Evolutionary conservation across 2,329 filamentous ascomycete genomes (phyloP).

Genomic region (Fusarium domesticum): DNA sequence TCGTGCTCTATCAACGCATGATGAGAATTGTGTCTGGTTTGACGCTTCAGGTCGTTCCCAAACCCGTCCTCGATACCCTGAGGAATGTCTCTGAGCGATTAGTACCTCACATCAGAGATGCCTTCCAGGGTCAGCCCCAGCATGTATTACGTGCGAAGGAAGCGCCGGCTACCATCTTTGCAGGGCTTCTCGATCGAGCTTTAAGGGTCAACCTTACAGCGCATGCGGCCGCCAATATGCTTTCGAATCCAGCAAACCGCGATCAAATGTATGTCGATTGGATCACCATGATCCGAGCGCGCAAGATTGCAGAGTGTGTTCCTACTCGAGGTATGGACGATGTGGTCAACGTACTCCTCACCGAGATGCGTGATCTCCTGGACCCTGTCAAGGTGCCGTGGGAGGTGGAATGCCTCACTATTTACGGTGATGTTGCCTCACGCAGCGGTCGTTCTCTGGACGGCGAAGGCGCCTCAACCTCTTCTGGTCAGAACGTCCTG

Average conservation of each 20-base stretch:
- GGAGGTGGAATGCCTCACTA: constrained; percentile 60
- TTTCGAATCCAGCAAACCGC: constrained; percentile 83
- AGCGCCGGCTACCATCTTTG: constrained; percentile 84
- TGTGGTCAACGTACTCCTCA: constrained; percentile 58
- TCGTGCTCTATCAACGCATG: constrained; percentile 95
- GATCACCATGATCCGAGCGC: constrained; percentile 62
- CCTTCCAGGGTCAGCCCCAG: constrained; percentile 78
- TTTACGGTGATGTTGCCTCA: constrained; percentile 56
- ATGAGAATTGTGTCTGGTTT: constrained; percentile 87
- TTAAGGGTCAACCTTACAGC: constrained; percentile 90
- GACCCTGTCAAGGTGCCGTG: constrained; percentile 65
- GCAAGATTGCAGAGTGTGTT: constrained; percentile 62
- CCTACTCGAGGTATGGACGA: constrained; percentile 65
- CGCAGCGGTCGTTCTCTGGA: constrained; percentile 43
- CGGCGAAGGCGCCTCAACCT: constrained; percentile 22
- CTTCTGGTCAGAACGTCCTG: constrained; percentile 62
- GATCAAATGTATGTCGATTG: constrained; percentile 96
- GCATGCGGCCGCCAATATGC: constrained; percentile 88
- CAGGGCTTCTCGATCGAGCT: constrained; percentile 78
- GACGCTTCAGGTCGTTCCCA: constrained; percentile 86
- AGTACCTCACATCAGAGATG: constrained; percentile 76
- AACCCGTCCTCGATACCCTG: constrained; percentile 80
- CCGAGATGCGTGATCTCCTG: constrained; percentile 67
- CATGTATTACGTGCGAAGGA: constrained; percentile 88
- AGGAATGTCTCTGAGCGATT: constrained; percentile 81